Evolutionary conservation across 345 rosid genomes (phyloP).

Genomic region (Zanthoxylum bungeanum): DNA sequence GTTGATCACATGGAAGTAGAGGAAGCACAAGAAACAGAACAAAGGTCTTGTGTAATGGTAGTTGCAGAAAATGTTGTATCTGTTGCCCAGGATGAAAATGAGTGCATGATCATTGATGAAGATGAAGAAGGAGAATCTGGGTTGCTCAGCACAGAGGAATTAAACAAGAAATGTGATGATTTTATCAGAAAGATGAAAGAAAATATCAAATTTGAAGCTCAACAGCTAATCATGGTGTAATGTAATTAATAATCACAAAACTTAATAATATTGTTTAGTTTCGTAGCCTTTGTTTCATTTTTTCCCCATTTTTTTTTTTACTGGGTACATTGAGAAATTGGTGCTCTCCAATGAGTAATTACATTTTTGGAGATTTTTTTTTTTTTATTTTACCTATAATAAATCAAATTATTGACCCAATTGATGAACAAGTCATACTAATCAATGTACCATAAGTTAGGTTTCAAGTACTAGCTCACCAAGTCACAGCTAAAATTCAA

Average conservation of each 20-base stretch:
- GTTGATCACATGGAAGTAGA: constrained; percentile 16
- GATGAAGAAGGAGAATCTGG: constrained; percentile 20
- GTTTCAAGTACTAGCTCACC: constrained; percentile 7
- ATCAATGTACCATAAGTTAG: not conserved
- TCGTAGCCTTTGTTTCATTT: not conserved
- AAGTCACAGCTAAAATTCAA: not conserved
- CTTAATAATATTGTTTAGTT: not conserved
- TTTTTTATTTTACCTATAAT: not conserved
- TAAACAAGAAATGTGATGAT: constrained; percentile 66
- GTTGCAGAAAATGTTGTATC: constrained; percentile 10
- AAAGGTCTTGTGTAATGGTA: not conserved
- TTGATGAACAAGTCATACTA: not conserved
- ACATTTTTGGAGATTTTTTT: not conserved
- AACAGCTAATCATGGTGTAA: constrained; percentile 15
- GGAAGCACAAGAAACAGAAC: constrained; percentile 11
- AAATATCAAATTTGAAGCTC: constrained; percentile 32
- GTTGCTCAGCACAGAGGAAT: constrained; percentile 49
- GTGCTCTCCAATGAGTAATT: not conserved
- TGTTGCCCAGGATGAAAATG: constrained; percentile 15
- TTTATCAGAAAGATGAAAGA: constrained; percentile 61
- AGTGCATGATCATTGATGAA: constrained; percentile 8
- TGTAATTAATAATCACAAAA: not conserved
- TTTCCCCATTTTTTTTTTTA: not conserved
- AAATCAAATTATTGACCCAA: not conserved
- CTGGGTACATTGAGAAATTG: not conserved